Conservation (phyloP, 2,329 filamentous ascomycete genomes). For the Pestalotiopsis sp. region DNA sequence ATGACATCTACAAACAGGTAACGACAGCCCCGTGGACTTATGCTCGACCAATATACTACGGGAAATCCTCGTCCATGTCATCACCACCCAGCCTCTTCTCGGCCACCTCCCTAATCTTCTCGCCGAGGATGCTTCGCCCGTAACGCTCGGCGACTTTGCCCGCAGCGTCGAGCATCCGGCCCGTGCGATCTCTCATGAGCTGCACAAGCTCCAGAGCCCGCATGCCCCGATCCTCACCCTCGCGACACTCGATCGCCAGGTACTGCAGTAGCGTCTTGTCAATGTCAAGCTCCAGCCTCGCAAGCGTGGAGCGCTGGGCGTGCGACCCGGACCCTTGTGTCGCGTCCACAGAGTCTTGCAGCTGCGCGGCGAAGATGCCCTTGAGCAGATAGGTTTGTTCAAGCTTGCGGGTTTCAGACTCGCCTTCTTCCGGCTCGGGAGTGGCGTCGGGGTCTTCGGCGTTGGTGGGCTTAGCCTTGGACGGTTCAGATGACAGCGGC, state of each 20-base stretch:
- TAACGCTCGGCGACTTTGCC: conserved; percentile 88
- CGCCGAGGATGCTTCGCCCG: conserved; percentile 75
- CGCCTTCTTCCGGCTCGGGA: conserved; percentile 33
- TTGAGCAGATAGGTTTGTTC: conserved; percentile 83
- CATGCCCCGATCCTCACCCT: conserved; percentile 93
- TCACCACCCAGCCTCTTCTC: conserved; percentile 61
- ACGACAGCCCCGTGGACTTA: no score
- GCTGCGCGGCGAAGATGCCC: conserved; percentile 71
- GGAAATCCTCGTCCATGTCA: conserved; percentile 58
- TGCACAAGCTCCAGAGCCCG: conserved; percentile 88
- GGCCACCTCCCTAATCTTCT: conserved; percentile 87
- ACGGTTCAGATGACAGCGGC: conserved; percentile 65
- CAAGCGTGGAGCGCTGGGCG: conserved; percentile 67
- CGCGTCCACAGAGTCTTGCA: conserved; percentile 72
- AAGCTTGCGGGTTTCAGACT: conserved; percentile 61
- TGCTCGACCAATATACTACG: not conserved
- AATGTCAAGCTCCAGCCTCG: conserved; percentile 76
- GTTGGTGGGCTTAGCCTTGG: conserved; percentile 37
- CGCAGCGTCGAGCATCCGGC: conserved; percentile 90
- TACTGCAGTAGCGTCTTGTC: conserved; percentile 91
- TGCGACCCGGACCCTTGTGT: conserved; percentile 59
- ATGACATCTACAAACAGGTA: no score
- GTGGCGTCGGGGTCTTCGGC: conserved; percentile 34
- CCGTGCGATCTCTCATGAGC: conserved; percentile 81
- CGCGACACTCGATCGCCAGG: conserved; percentile 85